Percentiles rank a stretch among this genome's conserved stretches.
These are phyloP conservation scores for Heritiera fomes DNA, from an alignment of 345 rosid species.

Conservation along the genomic window DNA sequence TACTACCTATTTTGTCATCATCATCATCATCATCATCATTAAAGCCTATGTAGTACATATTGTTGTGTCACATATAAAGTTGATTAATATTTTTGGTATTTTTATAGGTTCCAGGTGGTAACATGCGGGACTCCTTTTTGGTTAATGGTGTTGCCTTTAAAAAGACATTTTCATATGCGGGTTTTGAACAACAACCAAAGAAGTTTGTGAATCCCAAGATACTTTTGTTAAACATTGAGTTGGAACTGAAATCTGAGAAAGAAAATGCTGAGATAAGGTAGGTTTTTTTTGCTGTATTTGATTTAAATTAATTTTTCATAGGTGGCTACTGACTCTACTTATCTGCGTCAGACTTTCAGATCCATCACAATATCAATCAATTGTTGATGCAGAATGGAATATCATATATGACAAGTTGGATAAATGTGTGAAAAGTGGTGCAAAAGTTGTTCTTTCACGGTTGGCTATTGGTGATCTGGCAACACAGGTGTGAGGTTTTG, in stretches of 20 bases:
- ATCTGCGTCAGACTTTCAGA: slow-evolving; percentile 69
- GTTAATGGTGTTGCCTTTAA: slow-evolving; percentile 98
- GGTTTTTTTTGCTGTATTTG: slow-evolving; percentile 16
- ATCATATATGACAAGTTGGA: slow-evolving; percentile 97
- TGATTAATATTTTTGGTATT: slow-evolving; percentile 13
- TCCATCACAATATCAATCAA: slow-evolving; percentile 95
- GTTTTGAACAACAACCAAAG: slow-evolving; percentile 97
- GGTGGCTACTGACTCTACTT: slow-evolving; percentile 21
- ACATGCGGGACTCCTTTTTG: slow-evolving; percentile 90
- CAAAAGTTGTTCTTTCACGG: slow-evolving; percentile 94
- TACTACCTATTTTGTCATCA: no score
- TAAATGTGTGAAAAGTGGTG: slow-evolving; percentile 91
- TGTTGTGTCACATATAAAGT: background rate
- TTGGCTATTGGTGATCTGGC: slow-evolving; percentile 98
- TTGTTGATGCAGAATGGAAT: slow-evolving; percentile 99
- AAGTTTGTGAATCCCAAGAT: slow-evolving; percentile 80
- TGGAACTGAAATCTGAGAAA: slow-evolving; percentile 96
- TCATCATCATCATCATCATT: no score
- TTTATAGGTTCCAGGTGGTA: slow-evolving; percentile 90
- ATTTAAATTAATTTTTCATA: background rate
- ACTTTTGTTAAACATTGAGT: slow-evolving; percentile 77
- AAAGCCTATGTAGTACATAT: background rate
- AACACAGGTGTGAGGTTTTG: slow-evolving; percentile 64
- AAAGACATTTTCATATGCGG: slow-evolving; percentile 97
- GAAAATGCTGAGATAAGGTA: slow-evolving; percentile 99